Base-by-base conservation (phyloP, 768 basidiomycete genomes). In the Podaxis sp. region DNA sequence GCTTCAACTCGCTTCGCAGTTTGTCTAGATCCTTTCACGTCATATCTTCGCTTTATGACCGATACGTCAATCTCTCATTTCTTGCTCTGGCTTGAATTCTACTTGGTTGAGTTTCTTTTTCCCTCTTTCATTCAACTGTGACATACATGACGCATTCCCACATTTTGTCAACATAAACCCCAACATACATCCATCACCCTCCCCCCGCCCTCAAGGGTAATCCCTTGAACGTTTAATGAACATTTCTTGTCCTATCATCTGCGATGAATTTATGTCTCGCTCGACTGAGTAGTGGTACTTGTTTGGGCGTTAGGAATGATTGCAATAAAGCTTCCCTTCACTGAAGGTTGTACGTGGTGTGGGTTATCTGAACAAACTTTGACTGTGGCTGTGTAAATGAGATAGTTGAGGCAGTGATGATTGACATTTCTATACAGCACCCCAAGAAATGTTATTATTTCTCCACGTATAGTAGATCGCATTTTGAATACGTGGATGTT, bases 1-100 rank as follows among this genome's bases (percentile, higher is more conserved):
- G 44, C 41, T 62, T 46, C 60, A 56, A 22, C 52, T 62, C 17
- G 52, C 44, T 36, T 62, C 60, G 40, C 53, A 28, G 53, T 55
- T 55, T 20, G 12, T 6, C 30, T 54, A 56, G 54, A 56, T 40
- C 37, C 24, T 13, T 33, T 36, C n/a, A n/a, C 7, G 40, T 44
- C 20, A 26, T 37, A 28, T 41, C 10, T 24, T 30, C 53, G 13
- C 40, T 17, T 41, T 20, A 46, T 46, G n/a, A 46, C 10, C n/a
- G 44, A 46, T 53, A 15, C 3, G 7, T 54, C 10, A 2, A 24
- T 36, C 36, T 17, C 15, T 37, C 48, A 46, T 22, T 26, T 51
- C 30, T 26, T 26, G 22, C 36, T 17, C 13, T 10, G 50, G 26
- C 11, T 53, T n/a, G n/a, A 17, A n/a, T 15, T 7, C 24, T 33